Evolutionary conservation across 352 stramenopile genomes (phyloP).

Genomic region (Pythium pyrilobum): DNA sequence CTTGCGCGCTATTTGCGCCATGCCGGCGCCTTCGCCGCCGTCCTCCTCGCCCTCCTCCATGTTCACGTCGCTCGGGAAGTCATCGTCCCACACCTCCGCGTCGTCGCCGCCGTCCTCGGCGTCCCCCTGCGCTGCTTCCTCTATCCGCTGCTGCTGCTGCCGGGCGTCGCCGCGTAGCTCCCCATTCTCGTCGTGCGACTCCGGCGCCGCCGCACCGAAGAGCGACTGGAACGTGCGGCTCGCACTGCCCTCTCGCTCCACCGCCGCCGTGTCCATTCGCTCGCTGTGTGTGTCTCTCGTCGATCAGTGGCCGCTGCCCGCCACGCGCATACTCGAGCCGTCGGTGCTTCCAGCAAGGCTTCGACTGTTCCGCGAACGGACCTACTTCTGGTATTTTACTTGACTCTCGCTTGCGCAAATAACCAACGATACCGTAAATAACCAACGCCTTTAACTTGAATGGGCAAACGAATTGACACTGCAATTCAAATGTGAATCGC

Average conservation of each 20-base stretch:
- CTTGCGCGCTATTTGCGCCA: neutral
- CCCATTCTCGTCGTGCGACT: slow-evolving; percentile 22
- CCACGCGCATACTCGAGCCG: slow-evolving; percentile 16
- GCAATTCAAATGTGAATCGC: slow-evolving; percentile 25
- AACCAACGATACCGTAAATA: slow-evolving; percentile 11
- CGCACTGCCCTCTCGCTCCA: slow-evolving; percentile 21
- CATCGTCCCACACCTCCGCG: slow-evolving; percentile 52
- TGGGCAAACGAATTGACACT: neutral
- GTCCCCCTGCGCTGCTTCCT: neutral
- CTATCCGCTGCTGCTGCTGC: neutral
- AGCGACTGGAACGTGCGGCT: slow-evolving; percentile 73
- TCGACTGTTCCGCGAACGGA: slow-evolving; percentile 14
- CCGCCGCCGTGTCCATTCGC: neutral
- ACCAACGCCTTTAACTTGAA: slow-evolving; percentile 2
- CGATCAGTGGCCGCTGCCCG: neutral
- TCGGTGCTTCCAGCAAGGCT: slow-evolving; percentile 4
- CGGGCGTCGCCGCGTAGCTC: neutral
- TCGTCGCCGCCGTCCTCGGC: slow-evolving; percentile 32
- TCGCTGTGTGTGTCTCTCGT: neutral
- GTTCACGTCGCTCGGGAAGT: slow-evolving; percentile 14
- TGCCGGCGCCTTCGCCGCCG: neutral
- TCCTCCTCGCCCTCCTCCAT: slow-evolving; percentile 11
- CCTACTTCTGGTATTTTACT: slow-evolving; percentile 13
- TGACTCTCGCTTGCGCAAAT: neutral
- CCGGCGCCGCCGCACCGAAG: slow-evolving; percentile 23